phyloP scores from a whole-genome alignment of 306 rosid species.

The Gleditsia sinensis region DNA sequence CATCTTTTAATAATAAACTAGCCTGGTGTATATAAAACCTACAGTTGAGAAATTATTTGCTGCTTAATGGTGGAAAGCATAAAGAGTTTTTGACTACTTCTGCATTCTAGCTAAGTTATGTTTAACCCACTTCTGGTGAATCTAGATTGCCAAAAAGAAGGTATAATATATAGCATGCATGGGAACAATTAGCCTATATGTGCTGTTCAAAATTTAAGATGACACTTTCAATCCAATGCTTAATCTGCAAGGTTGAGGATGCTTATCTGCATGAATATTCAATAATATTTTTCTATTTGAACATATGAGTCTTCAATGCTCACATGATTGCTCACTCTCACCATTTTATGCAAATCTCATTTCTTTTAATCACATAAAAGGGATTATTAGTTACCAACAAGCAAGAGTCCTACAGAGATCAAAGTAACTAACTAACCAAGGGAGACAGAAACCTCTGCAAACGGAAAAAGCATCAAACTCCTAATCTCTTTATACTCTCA shows the following conservation, averaged over 20 bases:
- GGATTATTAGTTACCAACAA: too few species aligned
- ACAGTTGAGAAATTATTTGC: background rate
- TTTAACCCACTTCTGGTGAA: background rate
- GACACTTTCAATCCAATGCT: background rate
- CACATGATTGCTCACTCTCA: background rate
- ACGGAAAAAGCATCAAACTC: too few species aligned
- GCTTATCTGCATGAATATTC: background rate
- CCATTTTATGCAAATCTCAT: background rate
- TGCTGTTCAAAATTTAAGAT: background rate
- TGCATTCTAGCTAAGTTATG: background rate
- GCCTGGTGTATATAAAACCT: background rate
- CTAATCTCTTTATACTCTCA: too few species aligned
- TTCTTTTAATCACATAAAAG: too few species aligned
- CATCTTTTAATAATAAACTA: background rate
- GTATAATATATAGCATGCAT: background rate
- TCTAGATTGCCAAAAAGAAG: background rate
- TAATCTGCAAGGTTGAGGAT: background rate
- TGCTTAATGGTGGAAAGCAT: background rate
- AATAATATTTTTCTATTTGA: background rate
- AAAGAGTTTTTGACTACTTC: background rate
- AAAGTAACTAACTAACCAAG: too few species aligned
- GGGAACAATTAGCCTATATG: background rate
- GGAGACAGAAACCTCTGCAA: too few species aligned
- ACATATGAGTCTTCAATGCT: background rate
- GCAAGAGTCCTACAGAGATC: too few species aligned